Evolutionary conservation across 2,329 filamentous ascomycete genomes (phyloP), one percentile per base, ranked within the genome.

Genomic region (Claviceps sp.): DNA sequence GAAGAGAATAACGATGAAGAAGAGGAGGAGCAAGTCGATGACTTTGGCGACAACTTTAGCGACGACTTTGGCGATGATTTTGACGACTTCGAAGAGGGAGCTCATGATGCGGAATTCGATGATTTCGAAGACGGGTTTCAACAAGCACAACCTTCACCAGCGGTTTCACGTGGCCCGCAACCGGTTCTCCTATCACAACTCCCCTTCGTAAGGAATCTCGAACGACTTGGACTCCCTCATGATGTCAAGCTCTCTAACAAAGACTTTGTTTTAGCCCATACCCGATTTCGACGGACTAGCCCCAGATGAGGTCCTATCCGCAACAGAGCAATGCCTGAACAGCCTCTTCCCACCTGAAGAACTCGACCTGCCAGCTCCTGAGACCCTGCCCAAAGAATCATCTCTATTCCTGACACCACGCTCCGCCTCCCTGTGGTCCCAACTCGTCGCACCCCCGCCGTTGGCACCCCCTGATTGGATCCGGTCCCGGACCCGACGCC

Each of bases 391-490:
- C 7, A 75, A 74, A 59, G 74, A 76, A 37, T 75, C 78, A 55
- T 73, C 85, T 45, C 78, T 88, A 49, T 93, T 96, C 68, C 81
- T 88, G 51, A 94, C 88, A 42, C 85, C 89, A 50, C 82, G 90
- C 54, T 94, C 87, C 55, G 83, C 87, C 52, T 96, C 93, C 0
- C 75, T 98, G 37, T 98, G 93, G 93, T 89, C 90, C 42, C 93
- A 98, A 71, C 81, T 98, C 4, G 88, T 96, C 34, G 91, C 91
- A 2, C 91, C 93, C 20, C 93, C 93, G 2, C 90, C 93, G 2
- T 79, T 98, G 40, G 89, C 95, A 62, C 93, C 93, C 5, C 91
- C 93, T 0, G 93, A 98, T 67, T 98, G 93, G 93, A 94, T 96
- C 54, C 88, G 93, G 57, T 95, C 89, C 50, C 87, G 90, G 50